These are phyloP conservation scores for Meripilus lineatus DNA, from an alignment of 1,284 basidiomycete genomes.

Conservation along the genomic window DNA sequence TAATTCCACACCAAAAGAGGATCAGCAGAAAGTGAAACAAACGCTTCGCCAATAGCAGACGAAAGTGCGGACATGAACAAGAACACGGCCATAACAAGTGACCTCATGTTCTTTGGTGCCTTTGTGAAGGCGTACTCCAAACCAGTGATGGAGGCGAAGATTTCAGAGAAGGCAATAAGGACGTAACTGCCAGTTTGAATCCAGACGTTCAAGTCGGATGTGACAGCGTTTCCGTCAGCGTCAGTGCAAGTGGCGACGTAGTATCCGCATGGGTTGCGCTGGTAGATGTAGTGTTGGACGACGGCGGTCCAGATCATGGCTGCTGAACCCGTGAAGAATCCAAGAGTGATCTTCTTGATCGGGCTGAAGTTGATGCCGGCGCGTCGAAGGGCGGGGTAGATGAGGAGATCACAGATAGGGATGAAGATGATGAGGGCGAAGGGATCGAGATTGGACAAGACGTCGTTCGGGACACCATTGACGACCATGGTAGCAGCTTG, in stretches of 20 bases:
- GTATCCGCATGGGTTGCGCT: slow-evolving; percentile 63
- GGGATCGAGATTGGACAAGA: slow-evolving; percentile 79
- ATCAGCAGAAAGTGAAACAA: slow-evolving; percentile 42
- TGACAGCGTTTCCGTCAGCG: slow-evolving; percentile 32
- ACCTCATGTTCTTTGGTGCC: slow-evolving; percentile 78
- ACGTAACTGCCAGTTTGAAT: slow-evolving; percentile 68
- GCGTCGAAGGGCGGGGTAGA: slow-evolving; percentile 75
- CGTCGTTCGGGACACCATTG: slow-evolving; percentile 76
- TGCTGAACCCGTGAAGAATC: slow-evolving; percentile 60
- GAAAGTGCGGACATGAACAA: slow-evolving; percentile 67
- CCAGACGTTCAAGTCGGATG: slow-evolving; percentile 71
- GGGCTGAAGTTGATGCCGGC: slow-evolving; percentile 65
- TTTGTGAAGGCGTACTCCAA: slow-evolving; percentile 91
- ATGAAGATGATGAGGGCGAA: slow-evolving; percentile 73
- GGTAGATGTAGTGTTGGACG: slow-evolving; percentile 75
- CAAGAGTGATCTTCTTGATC: slow-evolving; percentile 69
- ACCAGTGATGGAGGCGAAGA: slow-evolving; percentile 83
- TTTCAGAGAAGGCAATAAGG: slow-evolving; percentile 69
- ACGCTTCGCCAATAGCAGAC: slow-evolving; percentile 65
- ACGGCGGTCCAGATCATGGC: slow-evolving; percentile 69
- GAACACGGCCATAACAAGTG: slow-evolving; percentile 70
- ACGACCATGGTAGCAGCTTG: slow-evolving; percentile 72
- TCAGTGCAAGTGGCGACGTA: slow-evolving; percentile 50
- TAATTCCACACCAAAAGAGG: slow-evolving; percentile 54
- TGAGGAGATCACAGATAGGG: slow-evolving; percentile 57